These are phyloP conservation scores for Boletus tylopilopsis DNA, from an alignment of 768 basidiomycete species.

Conservation along the genomic window DNA sequence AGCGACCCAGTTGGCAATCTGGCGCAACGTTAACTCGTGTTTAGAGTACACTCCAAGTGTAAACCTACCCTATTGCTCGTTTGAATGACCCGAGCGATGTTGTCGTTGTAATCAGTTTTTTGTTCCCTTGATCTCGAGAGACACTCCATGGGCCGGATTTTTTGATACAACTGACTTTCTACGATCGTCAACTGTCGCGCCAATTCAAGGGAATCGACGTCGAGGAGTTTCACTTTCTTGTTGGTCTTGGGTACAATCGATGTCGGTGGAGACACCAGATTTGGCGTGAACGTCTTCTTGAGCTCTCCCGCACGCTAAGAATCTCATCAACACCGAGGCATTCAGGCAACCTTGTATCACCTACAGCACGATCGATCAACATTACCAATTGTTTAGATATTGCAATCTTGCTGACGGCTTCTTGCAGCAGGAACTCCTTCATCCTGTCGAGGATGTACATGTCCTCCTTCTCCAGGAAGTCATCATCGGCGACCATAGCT, in stretches of 20 bases:
- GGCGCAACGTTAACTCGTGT: conserved; percentile 1
- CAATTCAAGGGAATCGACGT: conserved; percentile 85
- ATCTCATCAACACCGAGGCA: conserved; percentile 11
- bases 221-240: conserved; percentile 75
- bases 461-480: conserved; percentile 85
- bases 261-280: conserved; percentile 60
- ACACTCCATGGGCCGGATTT: conserved; percentile 88
- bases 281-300: conserved; percentile 54
- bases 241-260: conserved; percentile 69
- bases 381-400: conserved; percentile 74
- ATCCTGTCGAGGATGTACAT: conserved; percentile 76
- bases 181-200: conserved; percentile 91
- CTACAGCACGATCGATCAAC: conserved; percentile 75
- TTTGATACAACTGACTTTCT: conserved; percentile 83
- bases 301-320: conserved; percentile 51
- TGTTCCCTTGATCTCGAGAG: conserved; percentile 79
- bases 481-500: conserved; percentile 80
- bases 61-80: conserved; percentile 75
- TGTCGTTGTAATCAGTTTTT: conserved; percentile 69
- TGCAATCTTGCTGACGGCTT: conserved; percentile 58
- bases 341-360: conserved; percentile 28
- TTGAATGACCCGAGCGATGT: conserved; percentile 83
- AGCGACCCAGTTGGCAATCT: conserved; percentile 95
- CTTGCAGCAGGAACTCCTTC: conserved; percentile 69
- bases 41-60: background rate